Evolutionary conservation across 805 yeast genomes (phyloP).

Genomic region (Monosporozyma aerobia): DNA sequence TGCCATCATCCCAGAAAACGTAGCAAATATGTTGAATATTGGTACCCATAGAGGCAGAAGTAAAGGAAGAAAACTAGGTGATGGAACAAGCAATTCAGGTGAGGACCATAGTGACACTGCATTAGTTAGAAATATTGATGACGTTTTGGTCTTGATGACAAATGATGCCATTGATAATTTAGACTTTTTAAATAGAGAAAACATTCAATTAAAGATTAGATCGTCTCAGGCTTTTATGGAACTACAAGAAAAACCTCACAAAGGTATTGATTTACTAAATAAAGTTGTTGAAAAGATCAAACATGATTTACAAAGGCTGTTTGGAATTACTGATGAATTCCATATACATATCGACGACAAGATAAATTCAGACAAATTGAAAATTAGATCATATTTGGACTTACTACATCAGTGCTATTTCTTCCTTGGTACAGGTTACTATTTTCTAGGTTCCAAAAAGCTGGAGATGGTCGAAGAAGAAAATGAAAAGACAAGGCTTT

Average conservation of each 20-base stretch:
- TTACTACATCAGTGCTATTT: slow-evolving; percentile 69
- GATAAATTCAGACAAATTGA: slow-evolving; percentile 3
- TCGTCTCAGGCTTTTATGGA: slow-evolving; percentile 63
- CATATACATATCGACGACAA: not conserved
- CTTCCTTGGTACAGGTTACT: slow-evolving; percentile 46
- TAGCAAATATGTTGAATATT: slow-evolving; percentile 1
- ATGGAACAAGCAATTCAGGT: slow-evolving; percentile 2
- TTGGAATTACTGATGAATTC: slow-evolving; percentile 14
- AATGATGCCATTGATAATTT: slow-evolving; percentile 45
- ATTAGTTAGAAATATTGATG: slow-evolving; percentile 38
- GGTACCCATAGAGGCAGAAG: not conserved
- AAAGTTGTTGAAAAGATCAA: slow-evolving; percentile 31
- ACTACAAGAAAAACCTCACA: slow-evolving; percentile 39
- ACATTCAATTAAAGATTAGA: slow-evolving; percentile 40
- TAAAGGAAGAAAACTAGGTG: not conserved
- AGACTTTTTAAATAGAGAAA: slow-evolving; percentile 39
- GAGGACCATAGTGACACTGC: not conserved
- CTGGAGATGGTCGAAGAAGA: slow-evolving; percentile 21
- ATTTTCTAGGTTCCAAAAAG: slow-evolving; percentile 22
- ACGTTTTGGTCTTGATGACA: slow-evolving; percentile 58
- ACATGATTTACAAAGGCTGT: slow-evolving; percentile 17
- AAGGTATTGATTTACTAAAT: slow-evolving; percentile 42
- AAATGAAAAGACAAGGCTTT: slow-evolving; percentile 19
- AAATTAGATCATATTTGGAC: slow-evolving; percentile 31
- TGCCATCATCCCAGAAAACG: slow-evolving; percentile 37